These are phyloP conservation scores for Rhizoclosmatium sp. DNA, from an alignment of 192 early-diverging fungal species.

Conservation along the genomic window DNA sequence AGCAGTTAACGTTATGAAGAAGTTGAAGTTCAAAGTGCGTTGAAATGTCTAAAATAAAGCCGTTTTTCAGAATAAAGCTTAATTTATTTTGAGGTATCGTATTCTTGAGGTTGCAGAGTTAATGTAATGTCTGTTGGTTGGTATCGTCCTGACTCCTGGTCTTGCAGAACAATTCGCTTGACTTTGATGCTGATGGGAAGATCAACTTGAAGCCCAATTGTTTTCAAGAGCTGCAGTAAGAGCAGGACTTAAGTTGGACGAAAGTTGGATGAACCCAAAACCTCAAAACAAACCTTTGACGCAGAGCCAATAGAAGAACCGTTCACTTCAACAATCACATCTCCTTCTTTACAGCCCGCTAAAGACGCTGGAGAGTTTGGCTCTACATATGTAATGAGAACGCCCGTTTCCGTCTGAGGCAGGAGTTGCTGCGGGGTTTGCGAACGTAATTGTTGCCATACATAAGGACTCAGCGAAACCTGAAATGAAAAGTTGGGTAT, in stretches of 20 bases:
- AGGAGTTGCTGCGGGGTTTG: slow-evolving; percentile 14
- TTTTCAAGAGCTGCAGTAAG: slow-evolving; percentile 14
- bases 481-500: no score
- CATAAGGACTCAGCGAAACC: slow-evolving; percentile 47
- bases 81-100: not conserved
- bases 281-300: slow-evolving; percentile 43
- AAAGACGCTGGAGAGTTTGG: slow-evolving; percentile 44
- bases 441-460: slow-evolving; percentile 49
- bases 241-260: not conserved
- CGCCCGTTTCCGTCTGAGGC: slow-evolving; percentile 41
- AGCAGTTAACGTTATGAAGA: not conserved
- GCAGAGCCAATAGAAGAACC: slow-evolving; percentile 35
- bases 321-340: slow-evolving; percentile 55
- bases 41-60: not conserved
- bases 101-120: slow-evolving; percentile 2
- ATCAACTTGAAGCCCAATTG: slow-evolving; percentile 49
- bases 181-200: slow-evolving; percentile 45
- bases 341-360: slow-evolving; percentile 49
- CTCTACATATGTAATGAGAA: slow-evolving; percentile 49
- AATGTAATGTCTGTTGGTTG: not conserved
- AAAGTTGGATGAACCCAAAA: not conserved
- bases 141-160: slow-evolving; percentile 37
- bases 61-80: no score
- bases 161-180: slow-evolving; percentile 49
- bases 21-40: slow-evolving; percentile 7